Evolutionary conservation across 2,329 filamentous ascomycete genomes (phyloP).

Genomic region (Stagonosporopsis vannaccii): DNA sequence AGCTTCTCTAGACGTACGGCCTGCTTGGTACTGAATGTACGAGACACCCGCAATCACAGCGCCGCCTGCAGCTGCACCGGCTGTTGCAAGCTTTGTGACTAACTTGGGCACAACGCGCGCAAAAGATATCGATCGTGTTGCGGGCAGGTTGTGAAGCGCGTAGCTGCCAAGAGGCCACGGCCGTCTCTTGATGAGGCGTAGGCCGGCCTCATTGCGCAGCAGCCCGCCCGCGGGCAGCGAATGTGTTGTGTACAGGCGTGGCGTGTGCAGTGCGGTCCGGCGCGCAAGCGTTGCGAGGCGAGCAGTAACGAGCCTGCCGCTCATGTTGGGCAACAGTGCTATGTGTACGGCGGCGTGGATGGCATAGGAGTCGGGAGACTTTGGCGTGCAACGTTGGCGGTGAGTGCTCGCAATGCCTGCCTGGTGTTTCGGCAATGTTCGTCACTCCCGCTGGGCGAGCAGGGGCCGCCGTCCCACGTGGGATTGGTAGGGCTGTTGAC

Average conservation of each 20-base stretch:
- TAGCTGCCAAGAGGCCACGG: constrained; percentile 80
- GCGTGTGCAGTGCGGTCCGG: constrained; percentile 67
- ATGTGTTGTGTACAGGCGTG: constrained; percentile 55
- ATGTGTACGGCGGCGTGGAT: constrained; percentile 16
- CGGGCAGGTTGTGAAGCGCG: constrained; percentile 80
- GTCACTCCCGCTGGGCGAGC: constrained; percentile 16
- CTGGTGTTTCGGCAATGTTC: constrained; percentile 13
- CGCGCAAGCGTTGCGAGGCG: constrained; percentile 73
- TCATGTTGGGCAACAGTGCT: constrained; percentile 58
- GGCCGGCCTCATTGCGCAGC: constrained; percentile 45
- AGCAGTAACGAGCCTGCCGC: constrained; percentile 77
- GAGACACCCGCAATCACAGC: constrained; percentile 85
- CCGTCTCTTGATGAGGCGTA: constrained; percentile 57
- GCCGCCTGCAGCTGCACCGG: constrained; percentile 91
- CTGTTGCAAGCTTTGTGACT: constrained; percentile 84
- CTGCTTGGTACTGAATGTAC: constrained; percentile 95
- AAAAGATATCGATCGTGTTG: constrained; percentile 71
- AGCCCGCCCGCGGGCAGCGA: constrained; percentile 48
- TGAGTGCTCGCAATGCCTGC: constrained; percentile 12
- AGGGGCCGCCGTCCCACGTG: constrained; percentile 10
- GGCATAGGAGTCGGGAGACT: constrained; percentile 26
- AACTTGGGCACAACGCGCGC: constrained; percentile 79
- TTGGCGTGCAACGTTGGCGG: constrained; percentile 1
- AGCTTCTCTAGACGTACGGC: constrained; percentile 65
- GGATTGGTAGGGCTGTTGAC: constrained; percentile 8